These are phyloP conservation scores for Arachnopeziza araneosa DNA, from an alignment of 2,329 filamentous ascomycete species.

Conservation along the genomic window DNA sequence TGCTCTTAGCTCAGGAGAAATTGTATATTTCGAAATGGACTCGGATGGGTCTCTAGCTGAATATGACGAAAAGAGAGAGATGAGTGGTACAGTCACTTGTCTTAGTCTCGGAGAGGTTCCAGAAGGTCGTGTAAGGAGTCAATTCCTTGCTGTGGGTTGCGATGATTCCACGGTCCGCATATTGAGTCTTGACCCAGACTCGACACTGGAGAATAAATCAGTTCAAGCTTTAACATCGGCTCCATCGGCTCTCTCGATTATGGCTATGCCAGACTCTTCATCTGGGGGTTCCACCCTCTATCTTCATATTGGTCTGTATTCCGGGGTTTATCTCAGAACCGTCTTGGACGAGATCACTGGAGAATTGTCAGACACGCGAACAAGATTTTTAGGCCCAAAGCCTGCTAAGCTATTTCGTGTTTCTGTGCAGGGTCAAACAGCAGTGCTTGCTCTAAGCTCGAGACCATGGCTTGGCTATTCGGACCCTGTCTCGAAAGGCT, in stretches of 20 bases:
- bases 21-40: conserved; percentile 98
- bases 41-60: conserved; percentile 84
- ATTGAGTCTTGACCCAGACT: conserved; percentile 81
- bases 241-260: conserved; percentile 83
- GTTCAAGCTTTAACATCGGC: conserved; percentile 90
- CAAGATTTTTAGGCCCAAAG: conserved; percentile 89
- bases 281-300: conserved; percentile 85
- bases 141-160: conserved; percentile 92
- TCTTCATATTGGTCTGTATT: conserved; percentile 91
- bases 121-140: conserved; percentile 80
- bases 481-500: conserved; percentile 78
- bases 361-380: conserved; percentile 88
- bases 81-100: conserved; percentile 92
- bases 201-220: conserved; percentile 86
- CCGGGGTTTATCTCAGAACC: conserved; percentile 91
- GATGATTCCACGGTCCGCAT: conserved; percentile 96
- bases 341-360: conserved; percentile 94
- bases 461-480: conserved; percentile 96
- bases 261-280: conserved; percentile 91
- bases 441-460: conserved; percentile 84
- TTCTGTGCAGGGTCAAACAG: conserved; percentile 77
- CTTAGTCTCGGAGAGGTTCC: conserved; percentile 92
- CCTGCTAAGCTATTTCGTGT: conserved; percentile 87
- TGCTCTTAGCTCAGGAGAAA: conserved; percentile 90
- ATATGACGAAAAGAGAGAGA: conserved; percentile 90